Base-by-base conservation (phyloP, 2,329 filamentous ascomycete genomes). In the Raffaelea albimanens region DNA sequence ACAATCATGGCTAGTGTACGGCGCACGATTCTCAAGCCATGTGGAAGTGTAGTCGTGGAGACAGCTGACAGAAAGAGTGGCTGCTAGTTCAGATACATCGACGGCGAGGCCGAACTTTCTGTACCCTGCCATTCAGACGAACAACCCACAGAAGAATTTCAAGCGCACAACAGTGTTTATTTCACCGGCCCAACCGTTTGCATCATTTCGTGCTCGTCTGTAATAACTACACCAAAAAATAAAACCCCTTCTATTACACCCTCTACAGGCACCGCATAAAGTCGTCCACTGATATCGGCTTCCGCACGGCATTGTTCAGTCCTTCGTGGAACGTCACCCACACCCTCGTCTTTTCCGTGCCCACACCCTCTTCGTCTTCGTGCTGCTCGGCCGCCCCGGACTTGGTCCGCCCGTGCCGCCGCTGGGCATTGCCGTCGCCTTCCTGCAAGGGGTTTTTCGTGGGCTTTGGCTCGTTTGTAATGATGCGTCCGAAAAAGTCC, bases 241-340 rank as follows among this genome's bases (percentile, higher is more conserved):
- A 16, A 38, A 38, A 38, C 34, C 7, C 18, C 2, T 44, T 11
- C 20, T 44, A 25, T 29, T 16, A 18, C 10, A 8, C 9, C 22
- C 11, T 21, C 50, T 64, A 85, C 49, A 89, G 59, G 3, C 78
- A 82, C 48, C 70, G 73, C 71, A 95, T 67, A 57, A 96, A 76
- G 63, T 95, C 90, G 52, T 78, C 75, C 62, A 95, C 63, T 9
- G 85, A 85, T 52, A 96, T 81, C 2, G 88, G 87, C 63, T 95
- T 95, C 63, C 85, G 76, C 51, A 96, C 90, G 11, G 90, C 90
- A 72, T 96, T 95, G 48, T 88, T 93, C 61, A 88, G 82, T 0
- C 90, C 90, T 67, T 96, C 90, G 58, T 95, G 82, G 63, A 82
- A 96, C 53, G 80, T 91, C 39, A 95, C 81, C 89, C 89, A 95